Evolutionary conservation across 106 monocot genomes (phyloP), one percentile per base, ranked within the genome.

Genomic region (Apostasia shenzhenica): DNA sequence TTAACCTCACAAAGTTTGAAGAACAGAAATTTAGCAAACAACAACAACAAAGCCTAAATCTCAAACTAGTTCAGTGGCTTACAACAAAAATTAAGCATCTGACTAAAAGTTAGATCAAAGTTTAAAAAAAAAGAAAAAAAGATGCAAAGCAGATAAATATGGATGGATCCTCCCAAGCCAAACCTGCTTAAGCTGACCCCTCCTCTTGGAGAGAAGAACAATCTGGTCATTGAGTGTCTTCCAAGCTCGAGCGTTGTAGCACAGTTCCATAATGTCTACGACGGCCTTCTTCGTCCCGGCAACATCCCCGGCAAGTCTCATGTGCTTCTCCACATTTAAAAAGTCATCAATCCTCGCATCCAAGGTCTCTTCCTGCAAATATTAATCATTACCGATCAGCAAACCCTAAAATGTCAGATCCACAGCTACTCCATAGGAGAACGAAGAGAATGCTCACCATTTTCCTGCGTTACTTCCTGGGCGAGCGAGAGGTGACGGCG

Each of bases 121-220:
- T 43, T 43, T 41, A 40, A 41, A 8, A n/a, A 37, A 39, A 59
- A 5, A 39, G 40, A 59, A 59, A 39, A 37, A 5, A 5, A 59
- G 40, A n/a, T 37, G 39, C 7, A 41, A 37, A 59, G 41, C 59
- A 59, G n/a, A 37, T 59, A 39, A 59, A 55, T 6, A 4, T 39
- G 41, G 8, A 40, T 39, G 59, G 41, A 56, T n/a, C 56, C 56
- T 14, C 14, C 44, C 39, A 38, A 69, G 14, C 3, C 5, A 1
- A 67, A 97, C 95, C 89, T 97, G 95, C 71, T 97, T 97, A 70
- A 92, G 89, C 61, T 97, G 95, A 1, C 95, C 95, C 58, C 92
- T 89, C 59, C 95, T 84, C 85, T 97, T 97, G 1, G 95, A 88
- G 42, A 97, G 63, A 41, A 92, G 76, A 67, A 92, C 51, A 56